Conservation (phyloP, 169 alveolate species). For the Cryptosporidium viatorum region DNA sequence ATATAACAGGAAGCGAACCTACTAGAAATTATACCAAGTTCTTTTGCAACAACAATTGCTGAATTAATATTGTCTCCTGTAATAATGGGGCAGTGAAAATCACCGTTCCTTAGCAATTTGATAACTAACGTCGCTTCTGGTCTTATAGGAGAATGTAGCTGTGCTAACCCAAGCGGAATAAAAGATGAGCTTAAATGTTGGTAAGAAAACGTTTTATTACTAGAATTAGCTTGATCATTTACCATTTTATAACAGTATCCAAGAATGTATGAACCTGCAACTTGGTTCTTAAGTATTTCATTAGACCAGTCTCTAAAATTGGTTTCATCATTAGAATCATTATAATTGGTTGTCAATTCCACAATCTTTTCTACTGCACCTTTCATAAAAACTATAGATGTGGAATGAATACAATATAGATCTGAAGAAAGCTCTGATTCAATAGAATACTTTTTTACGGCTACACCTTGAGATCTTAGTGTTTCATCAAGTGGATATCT, state of each 20-base stretch:
- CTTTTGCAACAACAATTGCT: slow-evolving; percentile 42
- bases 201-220: not conserved
- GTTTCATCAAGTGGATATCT: slow-evolving; percentile 67
- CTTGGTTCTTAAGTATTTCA: slow-evolving; percentile 1
- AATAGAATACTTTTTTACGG: slow-evolving; percentile 3
- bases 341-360: not conserved
- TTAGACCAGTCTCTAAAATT: slow-evolving; percentile 22
- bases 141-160: slow-evolving; percentile 61
- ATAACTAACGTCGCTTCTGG: slow-evolving; percentile 19
- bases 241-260: slow-evolving; percentile 40
- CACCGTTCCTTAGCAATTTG: not conserved
- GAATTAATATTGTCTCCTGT: slow-evolving; percentile 65
- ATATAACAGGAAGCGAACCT: not conserved
- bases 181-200: slow-evolving; percentile 13
- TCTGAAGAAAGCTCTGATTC: not conserved
- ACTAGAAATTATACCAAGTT: slow-evolving; percentile 1
- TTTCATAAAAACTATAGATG: slow-evolving; percentile 19
- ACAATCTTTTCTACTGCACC: slow-evolving; percentile 60
- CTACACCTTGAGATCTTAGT: slow-evolving; percentile 24
- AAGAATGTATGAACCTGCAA: slow-evolving; percentile 49
- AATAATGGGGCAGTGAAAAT: slow-evolving; percentile 37
- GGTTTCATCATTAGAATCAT: not conserved
- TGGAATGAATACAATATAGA: not conserved
- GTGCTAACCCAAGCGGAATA: slow-evolving; percentile 43
- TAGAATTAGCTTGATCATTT: not conserved